phyloP scores from a whole-genome alignment of 2,329 filamentous ascomycete species.

The Aspergillus ochraceoroseus region DNA sequence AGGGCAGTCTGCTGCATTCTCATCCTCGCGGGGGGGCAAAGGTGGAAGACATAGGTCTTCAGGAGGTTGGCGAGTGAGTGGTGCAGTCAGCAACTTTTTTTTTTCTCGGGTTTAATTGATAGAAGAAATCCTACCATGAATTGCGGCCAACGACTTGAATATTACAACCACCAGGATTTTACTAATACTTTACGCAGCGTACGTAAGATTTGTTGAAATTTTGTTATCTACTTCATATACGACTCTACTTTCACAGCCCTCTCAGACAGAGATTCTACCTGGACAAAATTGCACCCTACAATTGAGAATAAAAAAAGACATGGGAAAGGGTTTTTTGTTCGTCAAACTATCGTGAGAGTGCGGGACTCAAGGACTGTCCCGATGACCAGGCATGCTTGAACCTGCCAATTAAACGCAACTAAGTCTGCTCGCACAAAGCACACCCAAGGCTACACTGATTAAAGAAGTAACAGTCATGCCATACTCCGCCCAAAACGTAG shows the following conservation, averaged over 20 bases:
- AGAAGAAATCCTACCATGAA: too few relatives aligned
- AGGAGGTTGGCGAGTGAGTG: slow-evolving; percentile 1
- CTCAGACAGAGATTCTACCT: too few relatives aligned
- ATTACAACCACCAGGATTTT: too few relatives aligned
- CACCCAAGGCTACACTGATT: slow-evolving; percentile 32
- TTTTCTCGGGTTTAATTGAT: too few relatives aligned
- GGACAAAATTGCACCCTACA: too few relatives aligned
- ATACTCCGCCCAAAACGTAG: slow-evolving; percentile 27
- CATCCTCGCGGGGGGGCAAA: neutral
- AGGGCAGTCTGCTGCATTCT: slow-evolving; percentile 31
- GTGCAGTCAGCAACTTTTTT: slow-evolving; percentile 4
- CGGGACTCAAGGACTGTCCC: slow-evolving; percentile 33
- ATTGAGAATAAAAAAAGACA: neutral
- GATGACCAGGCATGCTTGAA: slow-evolving; percentile 30
- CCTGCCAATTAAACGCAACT: slow-evolving; percentile 35
- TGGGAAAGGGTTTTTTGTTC: slow-evolving; percentile 28
- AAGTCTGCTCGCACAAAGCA: slow-evolving; percentile 31
- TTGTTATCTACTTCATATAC: too few relatives aligned
- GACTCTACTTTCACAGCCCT: too few relatives aligned
- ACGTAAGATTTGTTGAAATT: too few relatives aligned
- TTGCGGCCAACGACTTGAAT: too few relatives aligned
- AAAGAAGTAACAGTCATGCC: slow-evolving; percentile 24
- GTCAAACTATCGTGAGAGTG: slow-evolving; percentile 39
- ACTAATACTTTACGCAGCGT: too few relatives aligned
- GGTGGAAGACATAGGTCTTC: slow-evolving; percentile 6